Evolutionary conservation across 345 rosid species (phyloP).

Genomic region (Salix udensis): DNA sequence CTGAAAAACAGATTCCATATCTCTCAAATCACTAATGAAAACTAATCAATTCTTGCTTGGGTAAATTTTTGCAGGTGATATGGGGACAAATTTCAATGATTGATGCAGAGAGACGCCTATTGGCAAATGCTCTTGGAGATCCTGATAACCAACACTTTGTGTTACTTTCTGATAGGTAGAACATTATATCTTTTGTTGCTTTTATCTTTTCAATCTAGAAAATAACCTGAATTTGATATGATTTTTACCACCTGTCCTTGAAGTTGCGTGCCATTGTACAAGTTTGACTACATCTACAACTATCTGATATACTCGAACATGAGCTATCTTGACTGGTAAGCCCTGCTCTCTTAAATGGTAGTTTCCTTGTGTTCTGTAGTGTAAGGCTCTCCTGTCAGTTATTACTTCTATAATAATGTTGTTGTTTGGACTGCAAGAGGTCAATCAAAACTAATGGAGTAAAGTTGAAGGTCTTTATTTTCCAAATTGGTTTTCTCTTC

Average conservation of each 20-base stretch:
- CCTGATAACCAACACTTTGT: constrained; percentile 94
- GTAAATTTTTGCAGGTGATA: constrained; percentile 47
- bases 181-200: neutral
- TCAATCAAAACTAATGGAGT: neutral
- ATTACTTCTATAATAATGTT: neutral
- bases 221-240: neutral
- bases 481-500: neutral
- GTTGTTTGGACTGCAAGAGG: neutral
- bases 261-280: constrained; percentile 92
- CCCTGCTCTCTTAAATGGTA: neutral
- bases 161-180: constrained; percentile 91
- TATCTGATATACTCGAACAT: constrained; percentile 77
- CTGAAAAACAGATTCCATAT: neutral
- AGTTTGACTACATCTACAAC: constrained; percentile 80
- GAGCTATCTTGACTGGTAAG: constrained; percentile 91
- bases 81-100: constrained; percentile 99
- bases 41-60: neutral
- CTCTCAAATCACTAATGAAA: neutral
- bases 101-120: constrained; percentile 89
- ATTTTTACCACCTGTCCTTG: constrained; percentile 20
- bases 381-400: neutral
- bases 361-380: constrained; percentile 1
- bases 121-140: constrained; percentile 85
- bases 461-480: neutral
- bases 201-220: neutral